A percentile compares a stretch with the other conserved stretches of the same genome.
phyloP scores from a whole-genome alignment of 306 rosid genomes.

The Begonia peltatifolia region DNA sequence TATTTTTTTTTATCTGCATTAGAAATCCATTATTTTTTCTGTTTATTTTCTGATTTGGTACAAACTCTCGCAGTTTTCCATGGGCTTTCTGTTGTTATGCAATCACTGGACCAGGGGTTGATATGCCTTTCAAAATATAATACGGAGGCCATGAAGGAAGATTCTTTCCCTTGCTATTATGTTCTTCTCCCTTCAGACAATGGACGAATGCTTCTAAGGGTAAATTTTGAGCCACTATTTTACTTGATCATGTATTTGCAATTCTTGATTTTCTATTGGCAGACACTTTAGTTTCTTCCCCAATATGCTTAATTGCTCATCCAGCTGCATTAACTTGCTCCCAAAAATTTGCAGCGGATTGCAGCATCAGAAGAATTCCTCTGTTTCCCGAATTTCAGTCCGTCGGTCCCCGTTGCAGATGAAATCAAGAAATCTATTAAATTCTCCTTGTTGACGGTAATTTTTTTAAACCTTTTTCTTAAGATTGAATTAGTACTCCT shows the following conservation, averaged over 20 bases:
- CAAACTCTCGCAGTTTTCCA: slow-evolving; percentile 12
- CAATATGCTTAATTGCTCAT: not conserved
- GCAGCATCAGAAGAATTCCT: slow-evolving; percentile 72
- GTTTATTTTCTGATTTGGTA: slow-evolving; percentile 7
- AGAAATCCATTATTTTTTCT: slow-evolving; percentile 11
- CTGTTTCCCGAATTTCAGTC: slow-evolving; percentile 26
- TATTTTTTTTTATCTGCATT: not conserved
- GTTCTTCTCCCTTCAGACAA: slow-evolving; percentile 49
- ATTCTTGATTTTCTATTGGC: not conserved
- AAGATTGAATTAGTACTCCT: not conserved
- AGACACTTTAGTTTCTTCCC: slow-evolving; percentile 11
- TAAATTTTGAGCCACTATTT: slow-evolving; percentile 14
- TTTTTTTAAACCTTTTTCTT: slow-evolving; percentile 5
- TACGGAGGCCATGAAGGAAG: slow-evolving; percentile 45
- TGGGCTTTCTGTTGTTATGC: slow-evolving; percentile 14
- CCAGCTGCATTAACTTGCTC: slow-evolving; percentile 8
- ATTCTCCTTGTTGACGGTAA: slow-evolving; percentile 43
- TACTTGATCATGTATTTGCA: slow-evolving; percentile 3
- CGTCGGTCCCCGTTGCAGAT: slow-evolving; percentile 21
- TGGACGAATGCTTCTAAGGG: slow-evolving; percentile 68
- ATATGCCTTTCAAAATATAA: slow-evolving; percentile 21
- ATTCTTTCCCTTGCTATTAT: slow-evolving; percentile 48
- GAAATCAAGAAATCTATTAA: slow-evolving; percentile 46
- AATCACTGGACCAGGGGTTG: slow-evolving; percentile 21
- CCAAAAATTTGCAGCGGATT: slow-evolving; percentile 41